Percentiles rank a stretch among this genome's conserved stretches.
Evolutionary conservation across 768 basidiomycete species (phyloP).

Genomic region (Amanita phalloides): DNA sequence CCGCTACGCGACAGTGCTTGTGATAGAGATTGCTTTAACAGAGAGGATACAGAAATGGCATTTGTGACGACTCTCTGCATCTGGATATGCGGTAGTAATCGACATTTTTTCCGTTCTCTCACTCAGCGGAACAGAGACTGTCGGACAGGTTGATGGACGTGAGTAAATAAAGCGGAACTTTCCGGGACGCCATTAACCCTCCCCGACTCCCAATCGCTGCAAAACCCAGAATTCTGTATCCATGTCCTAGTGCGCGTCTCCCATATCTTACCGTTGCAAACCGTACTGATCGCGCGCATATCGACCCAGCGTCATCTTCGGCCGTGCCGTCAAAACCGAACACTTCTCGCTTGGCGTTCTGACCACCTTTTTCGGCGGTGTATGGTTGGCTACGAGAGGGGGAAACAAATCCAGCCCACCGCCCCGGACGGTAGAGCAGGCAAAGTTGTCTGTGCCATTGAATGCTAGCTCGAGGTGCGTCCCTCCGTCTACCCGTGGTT

Average conservation of each 20-base stretch:
- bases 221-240: not conserved
- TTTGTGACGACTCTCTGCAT: too few relatives aligned
- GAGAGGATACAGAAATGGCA: too few relatives aligned
- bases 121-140: too few relatives aligned
- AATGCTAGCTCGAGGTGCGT: slow-evolving; percentile 60
- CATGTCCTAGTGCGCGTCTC: slow-evolving; percentile 6
- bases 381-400: slow-evolving; percentile 41
- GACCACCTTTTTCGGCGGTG: slow-evolving; percentile 39
- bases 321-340: slow-evolving; percentile 75
- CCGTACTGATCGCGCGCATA: not conserved
- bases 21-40: too few relatives aligned
- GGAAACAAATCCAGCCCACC: slow-evolving; percentile 36
- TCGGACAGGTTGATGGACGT: too few relatives aligned
- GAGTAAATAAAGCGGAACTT: not conserved
- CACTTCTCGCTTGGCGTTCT: slow-evolving; percentile 68
- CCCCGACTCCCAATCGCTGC: too few relatives aligned
- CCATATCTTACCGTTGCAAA: not conserved
- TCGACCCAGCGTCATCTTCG: slow-evolving; percentile 54
- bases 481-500: not conserved
- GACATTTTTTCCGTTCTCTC: too few relatives aligned
- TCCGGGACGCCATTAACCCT: not conserved
- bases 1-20: too few relatives aligned
- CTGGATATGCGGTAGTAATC: too few relatives aligned
- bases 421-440: slow-evolving; percentile 36
- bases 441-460: slow-evolving; percentile 54